Evolutionary conservation across 2,329 filamentous ascomycete species (phyloP), one percentile per base, ranked within the genome.

Genomic region (Colletotrichum gloeosporioides): DNA sequence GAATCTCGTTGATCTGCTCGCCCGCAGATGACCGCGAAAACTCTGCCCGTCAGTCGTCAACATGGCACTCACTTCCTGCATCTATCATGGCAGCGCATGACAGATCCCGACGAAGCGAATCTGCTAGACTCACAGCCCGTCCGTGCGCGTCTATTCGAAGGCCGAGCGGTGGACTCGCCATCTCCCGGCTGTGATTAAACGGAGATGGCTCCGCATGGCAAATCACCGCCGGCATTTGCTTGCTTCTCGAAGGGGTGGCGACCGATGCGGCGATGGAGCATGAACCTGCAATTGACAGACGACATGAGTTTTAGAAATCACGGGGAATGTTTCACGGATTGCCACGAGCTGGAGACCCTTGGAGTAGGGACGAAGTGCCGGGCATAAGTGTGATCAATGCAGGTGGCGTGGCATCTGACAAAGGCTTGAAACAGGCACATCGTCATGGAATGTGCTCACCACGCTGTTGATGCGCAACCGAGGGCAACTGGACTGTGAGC

Each of bases 141-240:
- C 72, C 49, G 72, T 74, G 72, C 72, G 72, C 59, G 34, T n/a
- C 61, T 65, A 74, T 71, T 65, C 34, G 59, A 65, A 59, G 67
- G 25, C 44, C 36, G 16, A 44, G 63, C 22, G 49, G 32, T 59
- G 69, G 44, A 15, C 32, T 55, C 22, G 61, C 61, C 39, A 59
- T 66, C 44, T 71, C 44, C 39, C 44, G 69, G 31, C 39, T 18
- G 31, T 71, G 39, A 64, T 71, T 71, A 64, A 63, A 29, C 36
- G 36, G 59, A 64, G 59, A 66, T 18, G 39, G 27, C 61, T 65
- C 69, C 61, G 61, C 69, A 57, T 61, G 57, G 34, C 29, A 27
- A 36, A 62, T 29, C 16, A 44, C 49, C 31, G 36, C 27, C 31
- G 39, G 63, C 69, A 70, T 55, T 67, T 69, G 25, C 55, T 16